Base-by-base conservation (phyloP, 139 green algal genomes). In the Chlorella sp. region DNA sequence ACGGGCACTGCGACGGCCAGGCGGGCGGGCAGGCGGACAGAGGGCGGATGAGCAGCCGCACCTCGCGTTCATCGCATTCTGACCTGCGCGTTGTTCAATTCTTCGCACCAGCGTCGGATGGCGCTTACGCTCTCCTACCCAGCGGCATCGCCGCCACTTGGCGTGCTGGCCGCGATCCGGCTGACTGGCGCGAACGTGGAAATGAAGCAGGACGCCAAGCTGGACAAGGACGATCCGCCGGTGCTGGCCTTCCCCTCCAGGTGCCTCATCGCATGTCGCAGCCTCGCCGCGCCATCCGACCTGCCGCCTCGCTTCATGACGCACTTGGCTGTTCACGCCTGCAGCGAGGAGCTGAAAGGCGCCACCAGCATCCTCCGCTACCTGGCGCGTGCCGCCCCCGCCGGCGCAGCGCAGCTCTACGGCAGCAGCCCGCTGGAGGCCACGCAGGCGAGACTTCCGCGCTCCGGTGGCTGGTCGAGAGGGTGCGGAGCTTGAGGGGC, bases 281-380 rank as follows among this genome's bases (percentile, higher is more conserved):
- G n/a, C n/a, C n/a, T n/a, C n/a, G n/a, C n/a, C n/a, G n/a, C n/a
- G n/a, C n/a, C n/a, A n/a, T n/a, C n/a, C n/a, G n/a, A n/a, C n/a
- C n/a, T n/a, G n/a, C n/a, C n/a, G n/a, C n/a, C n/a, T n/a, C n/a
- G n/a, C n/a, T n/a, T n/a, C n/a, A n/a, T n/a, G n/a, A n/a, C n/a
- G n/a, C n/a, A n/a, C n/a, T n/a, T n/a, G n/a, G n/a, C n/a, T n/a
- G n/a, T n/a, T n/a, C n/a, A n/a, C n/a, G n/a, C 17, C 41, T 40
- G 59, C 87, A 95, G 91, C 65, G 88, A 93, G n/a, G 72, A 88
- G 58, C 82, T 96, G 5, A 67, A 74, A 5, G 92, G 92, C 9
- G 23, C 69, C n/a, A 36, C 83, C 0, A 82, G 87, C n/a, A 89
- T 93, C 45, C 58, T 93, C 41, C 88, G 90, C 42, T 95, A 88